Evolutionary conservation across 1,284 basidiomycete genomes (phyloP), one percentile per base, ranked within the genome.

Genomic region (Ceratorhiza oryzae-sativae): DNA sequence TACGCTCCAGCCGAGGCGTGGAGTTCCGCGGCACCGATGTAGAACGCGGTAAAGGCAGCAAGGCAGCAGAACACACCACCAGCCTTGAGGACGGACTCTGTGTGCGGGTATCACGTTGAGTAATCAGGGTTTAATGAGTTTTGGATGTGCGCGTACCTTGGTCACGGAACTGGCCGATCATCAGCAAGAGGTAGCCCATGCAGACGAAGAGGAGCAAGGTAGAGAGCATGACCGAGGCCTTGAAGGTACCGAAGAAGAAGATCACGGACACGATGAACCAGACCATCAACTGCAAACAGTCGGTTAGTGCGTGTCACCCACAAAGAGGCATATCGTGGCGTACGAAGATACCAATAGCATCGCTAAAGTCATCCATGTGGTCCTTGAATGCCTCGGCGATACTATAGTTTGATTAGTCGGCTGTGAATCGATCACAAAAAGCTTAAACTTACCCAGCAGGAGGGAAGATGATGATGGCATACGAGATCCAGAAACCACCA

Each of bases 11-110:
- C 61, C 25, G 46, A 63, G 46, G 12, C 82, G 62, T 90, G 82
- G 56, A 92, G 79, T 72, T 90, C 86, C 30, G 85, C 84, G 25
- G 87, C 80, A 51, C 86, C 91, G 61, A 84, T 83, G 78, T 91
- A 91, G 82, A 86, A 92, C n/a, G 90, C 91, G 76, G 90, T 79
- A 74, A 86, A 79, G 0, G 89, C 89, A 25, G 90, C 90, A 68
- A 89, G 73, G 71, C 90, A 83, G 45, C 94, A 94, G 41, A 93
- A 80, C 1, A 80, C 87, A 71, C 94, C 94, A 60, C 93, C 94
- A 3, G 89, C 91, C 77, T 86, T 90, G 78, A 61, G 71, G 18
- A 79, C 59, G 13, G 67, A 71, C 3, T 67, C 72, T 63, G 32
- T 39, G 25, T 27, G 8, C 13, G 36, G 23, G 23, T 25, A 42